A percentile compares a stretch with the other conserved stretches of the same genome.
phyloP scores from a whole-genome alignment of 2,329 filamentous ascomycete species.

The Cordyceps fumosorosea region DNA sequence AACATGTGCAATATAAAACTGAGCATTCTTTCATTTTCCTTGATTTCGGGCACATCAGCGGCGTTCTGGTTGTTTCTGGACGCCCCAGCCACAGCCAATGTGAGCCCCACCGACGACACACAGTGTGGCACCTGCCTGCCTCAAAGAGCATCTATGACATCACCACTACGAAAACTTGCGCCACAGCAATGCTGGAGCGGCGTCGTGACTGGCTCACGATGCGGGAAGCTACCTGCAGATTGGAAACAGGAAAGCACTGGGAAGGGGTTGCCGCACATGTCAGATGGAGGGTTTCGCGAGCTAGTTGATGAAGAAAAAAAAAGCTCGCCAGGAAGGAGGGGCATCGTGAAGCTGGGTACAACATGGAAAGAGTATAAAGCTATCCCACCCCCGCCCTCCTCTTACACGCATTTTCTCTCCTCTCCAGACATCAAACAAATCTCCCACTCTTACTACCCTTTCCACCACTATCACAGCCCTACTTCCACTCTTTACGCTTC shows the following conservation, averaged over 20 bases:
- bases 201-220: background rate
- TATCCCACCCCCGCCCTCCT: background rate
- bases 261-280: conserved; percentile 1
- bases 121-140: conserved; percentile 1
- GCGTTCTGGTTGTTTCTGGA: background rate
- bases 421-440: background rate
- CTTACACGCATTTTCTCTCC: background rate
- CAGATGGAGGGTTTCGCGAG: background rate
- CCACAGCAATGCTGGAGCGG: conserved; percentile 1
- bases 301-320: background rate
- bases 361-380: conserved; percentile 8
- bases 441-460: background rate
- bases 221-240: background rate
- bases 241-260: background rate
- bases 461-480: background rate
- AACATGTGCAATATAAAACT: background rate
- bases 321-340: background rate
- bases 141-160: conserved; percentile 5
- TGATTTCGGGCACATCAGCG: background rate
- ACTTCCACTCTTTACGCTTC: background rate
- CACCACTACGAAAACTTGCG: background rate
- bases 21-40: background rate
- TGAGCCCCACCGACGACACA: background rate
- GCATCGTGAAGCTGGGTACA: conserved; percentile 1
- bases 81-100: background rate